These are phyloP conservation scores for Russula compacta DNA, from an alignment of 768 basidiomycete species.

Conservation along the genomic window DNA sequence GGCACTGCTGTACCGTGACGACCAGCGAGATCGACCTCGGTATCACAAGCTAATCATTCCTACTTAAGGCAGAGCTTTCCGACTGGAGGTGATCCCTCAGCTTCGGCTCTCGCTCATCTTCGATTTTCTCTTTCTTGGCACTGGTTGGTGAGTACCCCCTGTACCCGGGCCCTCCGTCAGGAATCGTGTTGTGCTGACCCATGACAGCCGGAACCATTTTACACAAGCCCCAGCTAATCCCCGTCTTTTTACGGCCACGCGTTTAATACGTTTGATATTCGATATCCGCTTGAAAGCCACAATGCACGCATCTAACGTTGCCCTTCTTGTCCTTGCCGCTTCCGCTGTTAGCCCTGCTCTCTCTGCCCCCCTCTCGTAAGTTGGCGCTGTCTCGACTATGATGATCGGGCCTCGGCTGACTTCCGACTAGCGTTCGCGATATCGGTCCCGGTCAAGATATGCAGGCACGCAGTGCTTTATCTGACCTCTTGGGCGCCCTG, in stretches of 20 bases:
- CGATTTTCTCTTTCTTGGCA: not conserved
- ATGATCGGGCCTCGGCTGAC: not conserved
- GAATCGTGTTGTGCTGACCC: not conserved
- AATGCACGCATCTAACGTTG: not conserved
- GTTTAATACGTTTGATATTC: not conserved
- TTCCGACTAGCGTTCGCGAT: too few relatives aligned
- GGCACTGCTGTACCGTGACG: too few relatives aligned
- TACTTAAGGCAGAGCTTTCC: not conserved
- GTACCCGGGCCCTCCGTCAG: not conserved
- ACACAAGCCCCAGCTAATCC: not conserved
- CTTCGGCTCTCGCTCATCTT: not conserved
- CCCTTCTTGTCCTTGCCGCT: not conserved
- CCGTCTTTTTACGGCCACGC: not conserved
- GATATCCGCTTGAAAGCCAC: not conserved
- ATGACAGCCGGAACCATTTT: not conserved
- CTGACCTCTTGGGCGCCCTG: too few relatives aligned
- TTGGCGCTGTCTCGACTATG: not conserved
- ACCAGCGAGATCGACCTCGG: too few relatives aligned
- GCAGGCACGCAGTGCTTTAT: too few relatives aligned
- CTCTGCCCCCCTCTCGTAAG: slow-evolving; percentile 2
- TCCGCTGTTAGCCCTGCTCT: not conserved
- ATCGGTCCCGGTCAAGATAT: too few relatives aligned
- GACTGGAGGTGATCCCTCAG: not conserved
- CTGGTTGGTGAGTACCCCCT: slow-evolving; percentile 5
- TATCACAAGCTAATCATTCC: too few relatives aligned